Percentiles rank a stretch among this genome's conserved stretches.
Conservation (phyloP, 192 early-diverging fungal species). For the Thamnidium elegans region DNA sequence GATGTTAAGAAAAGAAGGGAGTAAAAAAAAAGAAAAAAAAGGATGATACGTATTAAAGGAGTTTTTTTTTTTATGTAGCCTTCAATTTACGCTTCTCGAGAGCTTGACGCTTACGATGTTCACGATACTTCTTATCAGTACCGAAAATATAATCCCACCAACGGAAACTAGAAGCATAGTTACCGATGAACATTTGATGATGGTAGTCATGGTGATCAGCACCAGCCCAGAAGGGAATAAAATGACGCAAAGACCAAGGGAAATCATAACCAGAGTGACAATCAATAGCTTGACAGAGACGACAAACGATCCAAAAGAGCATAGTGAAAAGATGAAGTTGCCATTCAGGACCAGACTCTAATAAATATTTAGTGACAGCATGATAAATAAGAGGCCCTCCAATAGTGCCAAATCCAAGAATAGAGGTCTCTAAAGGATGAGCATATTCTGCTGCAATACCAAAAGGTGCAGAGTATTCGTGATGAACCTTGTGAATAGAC, state of each 20-base stretch:
- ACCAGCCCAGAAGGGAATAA: constrained; percentile 86
- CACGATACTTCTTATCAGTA: constrained; percentile 77
- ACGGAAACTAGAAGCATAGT: constrained; percentile 83
- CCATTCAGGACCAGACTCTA: constrained; percentile 37
- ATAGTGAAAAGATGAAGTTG: constrained; percentile 85
- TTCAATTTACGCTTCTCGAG: constrained; percentile 7
- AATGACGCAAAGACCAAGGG: constrained; percentile 88
- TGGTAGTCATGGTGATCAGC: constrained; percentile 95
- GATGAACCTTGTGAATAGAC: constrained; percentile 92
- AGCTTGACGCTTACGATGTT: constrained; percentile 46
- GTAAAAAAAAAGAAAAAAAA: background rate
- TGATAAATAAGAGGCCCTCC: constrained; percentile 64
- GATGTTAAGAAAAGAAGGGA: background rate
- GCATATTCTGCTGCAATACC: constrained; percentile 87
- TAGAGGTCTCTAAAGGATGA: constrained; percentile 79
- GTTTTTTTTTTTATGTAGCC: background rate
- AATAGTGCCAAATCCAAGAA: constrained; percentile 86
- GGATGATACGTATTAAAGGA: background rate
- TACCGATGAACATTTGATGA: constrained; percentile 77
- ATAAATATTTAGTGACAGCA: background rate
- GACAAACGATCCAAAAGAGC: constrained; percentile 77
- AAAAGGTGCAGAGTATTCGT: constrained; percentile 88
- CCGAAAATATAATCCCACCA: constrained; percentile 90
- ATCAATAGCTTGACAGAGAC: constrained; percentile 81
- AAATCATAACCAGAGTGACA: constrained; percentile 95